Conservation (phyloP, 345 rosid genomes). For the Eucalyptus sp. region DNA sequence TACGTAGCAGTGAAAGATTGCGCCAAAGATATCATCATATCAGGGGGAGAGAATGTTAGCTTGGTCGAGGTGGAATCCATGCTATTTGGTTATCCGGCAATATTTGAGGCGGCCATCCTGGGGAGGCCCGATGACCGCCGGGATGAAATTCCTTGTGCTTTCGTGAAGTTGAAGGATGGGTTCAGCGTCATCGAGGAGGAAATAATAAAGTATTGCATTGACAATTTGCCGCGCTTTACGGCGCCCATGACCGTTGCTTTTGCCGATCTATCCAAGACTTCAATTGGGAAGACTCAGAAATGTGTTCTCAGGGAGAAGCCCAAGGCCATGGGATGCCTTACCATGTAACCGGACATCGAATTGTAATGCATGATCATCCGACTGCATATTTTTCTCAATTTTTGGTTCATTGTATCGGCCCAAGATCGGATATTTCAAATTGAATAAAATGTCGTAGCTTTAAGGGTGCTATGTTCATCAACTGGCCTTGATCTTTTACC, state of each 20-base stretch:
- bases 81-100: constrained; percentile 42
- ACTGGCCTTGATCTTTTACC: neutral
- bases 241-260: constrained; percentile 50
- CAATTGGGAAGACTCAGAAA: constrained; percentile 56
- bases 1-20: constrained; percentile 69
- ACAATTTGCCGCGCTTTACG: constrained; percentile 41
- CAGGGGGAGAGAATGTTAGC: constrained; percentile 81
- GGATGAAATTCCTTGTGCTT: constrained; percentile 54
- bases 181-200: constrained; percentile 19
- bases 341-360: constrained; percentile 32
- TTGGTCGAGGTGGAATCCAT: constrained; percentile 46
- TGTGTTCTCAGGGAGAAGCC: constrained; percentile 42
- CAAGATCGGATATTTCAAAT: neutral
- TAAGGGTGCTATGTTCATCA: neutral
- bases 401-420: neutral
- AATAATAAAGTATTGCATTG: constrained; percentile 37
- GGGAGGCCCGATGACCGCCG: constrained; percentile 53
- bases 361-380: constrained; percentile 5
- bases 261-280: constrained; percentile 57
- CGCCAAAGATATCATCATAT: constrained; percentile 56
- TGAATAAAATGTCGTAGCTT: neutral
- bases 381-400: neutral
- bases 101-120: constrained; percentile 66
- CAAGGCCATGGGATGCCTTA: constrained; percentile 47
- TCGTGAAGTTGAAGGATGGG: constrained; percentile 44